Conservation (phyloP, 805 yeast species). For the Saturnispora ahearnii region DNA sequence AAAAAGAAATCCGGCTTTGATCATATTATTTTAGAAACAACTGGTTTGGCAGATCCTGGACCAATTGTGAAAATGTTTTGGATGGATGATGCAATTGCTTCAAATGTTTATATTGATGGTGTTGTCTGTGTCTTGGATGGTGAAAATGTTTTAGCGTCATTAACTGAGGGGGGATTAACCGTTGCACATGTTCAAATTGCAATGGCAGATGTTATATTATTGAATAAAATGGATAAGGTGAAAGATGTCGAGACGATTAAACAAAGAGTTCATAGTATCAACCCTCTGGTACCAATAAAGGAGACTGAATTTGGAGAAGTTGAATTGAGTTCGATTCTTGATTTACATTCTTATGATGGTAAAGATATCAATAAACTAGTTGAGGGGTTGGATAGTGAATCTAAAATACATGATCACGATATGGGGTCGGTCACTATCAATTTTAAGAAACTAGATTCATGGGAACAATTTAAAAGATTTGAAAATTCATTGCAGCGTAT, state of each 20-base stretch:
- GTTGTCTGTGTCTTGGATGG: constrained; percentile 82
- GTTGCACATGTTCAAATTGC: constrained; percentile 89
- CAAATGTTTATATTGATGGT: constrained; percentile 84
- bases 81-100: constrained; percentile 83
- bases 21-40: constrained; percentile 86
- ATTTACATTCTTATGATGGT: constrained; percentile 68
- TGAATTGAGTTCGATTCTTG: constrained; percentile 55
- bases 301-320: constrained; percentile 70
- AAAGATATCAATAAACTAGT: constrained; percentile 21
- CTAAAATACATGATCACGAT: constrained; percentile 39
- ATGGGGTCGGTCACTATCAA: constrained; percentile 45
- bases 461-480: constrained; percentile 34
- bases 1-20: constrained; percentile 64
- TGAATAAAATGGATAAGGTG: constrained; percentile 66
- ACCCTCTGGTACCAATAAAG: constrained; percentile 57
- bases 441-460: constrained; percentile 32
- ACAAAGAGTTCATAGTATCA: constrained; percentile 43
- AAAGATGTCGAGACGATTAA: constrained; percentile 18
- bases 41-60: constrained; percentile 96
- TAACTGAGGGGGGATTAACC: constrained; percentile 46
- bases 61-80: constrained; percentile 97
- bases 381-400: neutral
- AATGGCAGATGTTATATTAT: constrained; percentile 70
- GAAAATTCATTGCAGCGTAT: constrained; percentile 60
- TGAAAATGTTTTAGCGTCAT: constrained; percentile 51